phyloP scores from a whole-genome alignment of 306 rosid species.

The Lathyrus sativus region DNA sequence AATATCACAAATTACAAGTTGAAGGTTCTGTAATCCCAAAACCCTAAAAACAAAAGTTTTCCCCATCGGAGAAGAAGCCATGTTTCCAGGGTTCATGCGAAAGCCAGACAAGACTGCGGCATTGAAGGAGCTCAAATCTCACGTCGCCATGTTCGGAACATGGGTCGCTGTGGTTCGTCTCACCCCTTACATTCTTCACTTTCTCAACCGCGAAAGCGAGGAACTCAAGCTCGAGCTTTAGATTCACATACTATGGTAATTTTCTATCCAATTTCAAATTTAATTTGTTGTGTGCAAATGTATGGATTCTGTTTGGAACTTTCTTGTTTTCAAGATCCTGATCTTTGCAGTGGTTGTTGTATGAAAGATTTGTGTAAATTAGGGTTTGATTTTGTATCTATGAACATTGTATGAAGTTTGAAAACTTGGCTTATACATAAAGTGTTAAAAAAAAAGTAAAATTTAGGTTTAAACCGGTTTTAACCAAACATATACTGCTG shows the following conservation, averaged over 20 bases:
- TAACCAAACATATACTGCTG: background rate
- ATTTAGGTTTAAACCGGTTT: background rate
- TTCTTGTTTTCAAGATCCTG: background rate
- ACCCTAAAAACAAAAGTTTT: constrained; percentile 36
- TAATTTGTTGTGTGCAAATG: background rate
- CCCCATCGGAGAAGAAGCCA: constrained; percentile 33
- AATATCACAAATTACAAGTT: background rate
- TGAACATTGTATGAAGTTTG: background rate
- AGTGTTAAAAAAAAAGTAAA: background rate
- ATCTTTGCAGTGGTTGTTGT: background rate
- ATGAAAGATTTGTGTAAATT: background rate
- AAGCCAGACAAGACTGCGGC: constrained; percentile 91
- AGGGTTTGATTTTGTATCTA: no score
- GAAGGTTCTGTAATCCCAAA: constrained; percentile 7
- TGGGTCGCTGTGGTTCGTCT: constrained; percentile 85
- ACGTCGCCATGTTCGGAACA: constrained; percentile 76
- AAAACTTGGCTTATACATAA: background rate
- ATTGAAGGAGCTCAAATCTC: constrained; percentile 78
- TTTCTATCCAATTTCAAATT: background rate
- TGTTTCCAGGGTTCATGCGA: constrained; percentile 95
- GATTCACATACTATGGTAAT: constrained; percentile 11
- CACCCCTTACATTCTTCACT: constrained; percentile 81
- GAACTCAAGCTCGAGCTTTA: constrained; percentile 81
- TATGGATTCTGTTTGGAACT: background rate
- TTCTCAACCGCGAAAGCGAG: constrained; percentile 63